phyloP scores from a whole-genome alignment of 2,329 filamentous ascomycete species.

The Nemania serpens region DNA sequence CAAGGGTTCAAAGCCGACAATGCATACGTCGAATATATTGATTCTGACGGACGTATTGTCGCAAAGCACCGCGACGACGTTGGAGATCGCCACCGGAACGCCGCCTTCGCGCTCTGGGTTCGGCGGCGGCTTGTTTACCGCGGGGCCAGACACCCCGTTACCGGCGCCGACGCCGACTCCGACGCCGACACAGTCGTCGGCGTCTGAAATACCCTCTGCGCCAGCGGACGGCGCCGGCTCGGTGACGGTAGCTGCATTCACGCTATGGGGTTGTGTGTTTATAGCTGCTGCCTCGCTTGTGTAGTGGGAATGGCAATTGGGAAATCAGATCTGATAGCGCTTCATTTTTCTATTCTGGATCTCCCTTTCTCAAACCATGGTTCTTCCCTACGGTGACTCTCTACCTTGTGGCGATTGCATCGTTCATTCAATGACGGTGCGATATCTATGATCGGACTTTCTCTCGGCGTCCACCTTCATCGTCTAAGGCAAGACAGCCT shows the following conservation, averaged over 20 bases:
- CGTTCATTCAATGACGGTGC: too few species aligned
- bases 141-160: background rate
- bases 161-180: background rate
- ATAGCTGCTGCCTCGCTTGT: conserved; percentile 10
- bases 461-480: too few species aligned
- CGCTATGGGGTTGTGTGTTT: conserved; percentile 11
- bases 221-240: conserved; percentile 8
- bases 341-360: too few species aligned
- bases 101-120: conserved; percentile 17
- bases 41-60: conserved; percentile 10
- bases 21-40: conserved; percentile 16
- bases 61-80: conserved; percentile 7
- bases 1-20: background rate
- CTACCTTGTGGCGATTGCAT: too few species aligned
- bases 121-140: background rate
- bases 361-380: too few species aligned
- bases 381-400: background rate
- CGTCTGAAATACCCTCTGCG: background rate
- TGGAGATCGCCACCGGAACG: conserved; percentile 16
- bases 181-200: background rate
- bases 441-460: too few species aligned
- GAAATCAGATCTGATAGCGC: background rate
- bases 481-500: too few species aligned
- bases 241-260: background rate
- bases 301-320: background rate